Base-by-base conservation (phyloP, 305 asterid genomes). In the Fraxinus velutina region DNA sequence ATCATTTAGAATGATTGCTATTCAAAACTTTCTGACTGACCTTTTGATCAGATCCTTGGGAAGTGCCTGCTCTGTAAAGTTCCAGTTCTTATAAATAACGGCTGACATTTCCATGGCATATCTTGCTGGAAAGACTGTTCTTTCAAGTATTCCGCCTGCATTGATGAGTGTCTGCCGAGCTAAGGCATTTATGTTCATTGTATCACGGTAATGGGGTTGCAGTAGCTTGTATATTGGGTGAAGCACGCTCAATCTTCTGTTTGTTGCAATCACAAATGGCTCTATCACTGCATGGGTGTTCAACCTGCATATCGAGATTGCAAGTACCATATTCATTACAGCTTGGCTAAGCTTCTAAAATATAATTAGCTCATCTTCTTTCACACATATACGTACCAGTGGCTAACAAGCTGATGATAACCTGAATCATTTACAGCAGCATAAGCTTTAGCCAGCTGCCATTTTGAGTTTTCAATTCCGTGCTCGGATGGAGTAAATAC, bases 401-500 rank as follows among this genome's bases (percentile, higher is more conserved):
- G 97, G 85, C 95, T 90, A 73, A 93, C 82, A 73, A 93, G 93
- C 86, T 93, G 93, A 84, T 93, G 97, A 78, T 84, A 87, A 15
- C 97, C 97, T 0, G 95, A 83, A 17, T 93, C 97, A 76, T 91
- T 90, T 6, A 93, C 97, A 0, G 90, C 88, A 22, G 83, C 97
- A 75, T 90, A 92, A 50, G 95, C 97, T 86, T 92, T 93, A 0
- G 97, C 95, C 71, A 93, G 86, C 83, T 88, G 92, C 97, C 97
- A 93, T 24, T 92, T 10, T 2, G 92, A 77, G 32, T 90, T 90
- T 60, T 92, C 88, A 10, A 87, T 77, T 0, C 97, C 91, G 5
- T 86, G 83, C 60, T 85, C 82, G 74, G 92, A 87, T 21, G 94
- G 94, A 10, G 93, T 93, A 88, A 83, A 88, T 6, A 92, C 97